Percentiles rank a stretch among this genome's conserved stretches.
These are phyloP conservation scores for Aspergillus ruber DNA, from an alignment of 2,329 filamentous ascomycete genomes.

Conservation along the genomic window DNA sequence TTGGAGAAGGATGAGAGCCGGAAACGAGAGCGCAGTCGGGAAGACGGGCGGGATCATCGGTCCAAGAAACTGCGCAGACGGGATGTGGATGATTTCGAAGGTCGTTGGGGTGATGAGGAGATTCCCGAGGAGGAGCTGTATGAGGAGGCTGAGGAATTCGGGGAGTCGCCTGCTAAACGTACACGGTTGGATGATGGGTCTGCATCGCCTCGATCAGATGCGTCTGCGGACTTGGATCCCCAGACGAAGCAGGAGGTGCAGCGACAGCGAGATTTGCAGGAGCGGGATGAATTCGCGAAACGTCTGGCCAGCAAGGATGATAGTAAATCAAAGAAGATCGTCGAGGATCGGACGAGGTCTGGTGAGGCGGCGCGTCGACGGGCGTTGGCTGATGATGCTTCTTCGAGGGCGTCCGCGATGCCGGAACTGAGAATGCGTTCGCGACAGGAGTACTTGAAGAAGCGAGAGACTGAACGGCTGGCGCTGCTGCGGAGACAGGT, in stretches of 20 bases:
- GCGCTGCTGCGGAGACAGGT: slow-evolving; percentile 86
- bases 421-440: slow-evolving; percentile 76
- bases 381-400: slow-evolving; percentile 60
- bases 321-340: slow-evolving; percentile 61
- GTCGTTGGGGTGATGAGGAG: slow-evolving; percentile 78
- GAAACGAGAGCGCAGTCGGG: slow-evolving; percentile 34
- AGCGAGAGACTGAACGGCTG: slow-evolving; percentile 79
- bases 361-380: slow-evolving; percentile 56
- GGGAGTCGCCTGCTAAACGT: slow-evolving; percentile 65
- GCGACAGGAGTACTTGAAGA: slow-evolving; percentile 87
- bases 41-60: slow-evolving; percentile 35
- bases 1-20: slow-evolving; percentile 30
- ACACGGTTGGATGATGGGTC: slow-evolving; percentile 57
- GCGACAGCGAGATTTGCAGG: slow-evolving; percentile 61
- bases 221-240: slow-evolving; percentile 52
- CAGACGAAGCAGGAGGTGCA: slow-evolving; percentile 53
- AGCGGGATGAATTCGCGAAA: slow-evolving; percentile 74
- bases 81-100: slow-evolving; percentile 57
- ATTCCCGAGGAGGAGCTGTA: slow-evolving; percentile 30
- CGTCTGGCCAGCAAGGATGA: slow-evolving; percentile 66
- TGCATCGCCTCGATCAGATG: slow-evolving; percentile 22
- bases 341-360: slow-evolving; percentile 54
- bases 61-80: slow-evolving; percentile 48
- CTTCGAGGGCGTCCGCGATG: slow-evolving; percentile 63
- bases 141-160: slow-evolving; percentile 50